Evolutionary conservation across 345 rosid species (phyloP).

Genomic region (Populus davidiana): DNA sequence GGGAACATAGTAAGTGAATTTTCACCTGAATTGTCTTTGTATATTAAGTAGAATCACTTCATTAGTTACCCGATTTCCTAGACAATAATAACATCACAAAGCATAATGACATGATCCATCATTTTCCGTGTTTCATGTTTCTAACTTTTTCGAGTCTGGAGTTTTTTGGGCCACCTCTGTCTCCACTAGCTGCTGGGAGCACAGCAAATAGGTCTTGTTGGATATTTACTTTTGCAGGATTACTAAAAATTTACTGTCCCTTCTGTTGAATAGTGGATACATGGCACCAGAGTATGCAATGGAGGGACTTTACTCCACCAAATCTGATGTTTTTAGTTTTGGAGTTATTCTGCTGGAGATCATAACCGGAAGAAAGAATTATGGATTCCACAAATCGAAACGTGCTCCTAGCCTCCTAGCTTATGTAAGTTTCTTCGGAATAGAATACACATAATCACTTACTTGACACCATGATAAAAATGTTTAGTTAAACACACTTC

Average conservation of each 20-base stretch:
- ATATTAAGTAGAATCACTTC: too few relatives aligned
- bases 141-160: too few relatives aligned
- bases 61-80: too few relatives aligned
- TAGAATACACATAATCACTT: neutral
- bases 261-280: constrained; percentile 37
- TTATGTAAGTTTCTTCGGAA: constrained; percentile 30
- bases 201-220: neutral
- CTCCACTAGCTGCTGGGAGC: neutral
- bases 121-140: too few relatives aligned
- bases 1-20: constrained; percentile 49
- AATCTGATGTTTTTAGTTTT: constrained; percentile 59
- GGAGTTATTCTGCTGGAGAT: constrained; percentile 60
- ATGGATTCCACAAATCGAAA: constrained; percentile 17
- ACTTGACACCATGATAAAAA: neutral
- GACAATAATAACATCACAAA: neutral
- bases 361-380: constrained; percentile 43
- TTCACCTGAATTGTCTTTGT: neutral
- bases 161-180: too few relatives aligned
- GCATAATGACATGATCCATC: neutral
- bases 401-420: constrained; percentile 30
- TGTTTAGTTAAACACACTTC: neutral
- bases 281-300: constrained; percentile 58
- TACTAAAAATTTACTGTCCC: neutral
- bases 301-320: constrained; percentile 45
- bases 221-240: neutral